A percentile compares a stretch with the other conserved stretches of the same genome.
phyloP scores from a whole-genome alignment of 2,329 filamentous ascomycete species.

The Metarhizium rileyi region DNA sequence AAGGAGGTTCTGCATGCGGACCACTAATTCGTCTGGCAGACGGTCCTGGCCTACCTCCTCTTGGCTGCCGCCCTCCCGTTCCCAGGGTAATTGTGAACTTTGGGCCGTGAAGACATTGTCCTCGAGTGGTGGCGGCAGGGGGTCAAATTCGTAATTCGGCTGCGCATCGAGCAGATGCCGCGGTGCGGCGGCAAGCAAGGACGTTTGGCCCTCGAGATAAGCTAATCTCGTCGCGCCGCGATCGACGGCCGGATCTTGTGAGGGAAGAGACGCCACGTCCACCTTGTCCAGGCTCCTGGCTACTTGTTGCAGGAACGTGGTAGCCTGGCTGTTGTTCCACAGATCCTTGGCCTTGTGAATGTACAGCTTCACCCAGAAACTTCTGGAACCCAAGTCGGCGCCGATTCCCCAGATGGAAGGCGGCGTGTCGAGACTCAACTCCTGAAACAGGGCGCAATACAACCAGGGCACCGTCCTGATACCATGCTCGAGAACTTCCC shows the following conservation, averaged over 20 bases:
- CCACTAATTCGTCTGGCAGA: conserved; percentile 13
- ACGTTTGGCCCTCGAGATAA: conserved; percentile 65
- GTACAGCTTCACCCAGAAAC: conserved; percentile 68
- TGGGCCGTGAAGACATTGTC: conserved; percentile 41
- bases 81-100: conserved; percentile 34
- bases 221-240: conserved; percentile 61
- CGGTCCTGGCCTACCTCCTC: background rate
- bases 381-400: conserved; percentile 49
- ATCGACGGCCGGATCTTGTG: conserved; percentile 28
- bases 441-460: conserved; percentile 69
- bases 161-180: conserved; percentile 50
- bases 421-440: conserved; percentile 69
- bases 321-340: conserved; percentile 72
- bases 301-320: conserved; percentile 58
- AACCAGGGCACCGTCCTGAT: conserved; percentile 77
- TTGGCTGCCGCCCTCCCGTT: conserved; percentile 13
- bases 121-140: conserved; percentile 58
- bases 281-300: conserved; percentile 45
- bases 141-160: conserved; percentile 70
- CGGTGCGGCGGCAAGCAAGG: conserved; percentile 62
- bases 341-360: conserved; percentile 67
- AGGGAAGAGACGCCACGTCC: conserved; percentile 27
- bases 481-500: conserved; percentile 53
- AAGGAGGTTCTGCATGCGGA: conserved; percentile 19
- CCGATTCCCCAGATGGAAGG: conserved; percentile 74